Base-by-base conservation (phyloP, 768 basidiomycete genomes). In the Serendipita vermifera region DNA sequence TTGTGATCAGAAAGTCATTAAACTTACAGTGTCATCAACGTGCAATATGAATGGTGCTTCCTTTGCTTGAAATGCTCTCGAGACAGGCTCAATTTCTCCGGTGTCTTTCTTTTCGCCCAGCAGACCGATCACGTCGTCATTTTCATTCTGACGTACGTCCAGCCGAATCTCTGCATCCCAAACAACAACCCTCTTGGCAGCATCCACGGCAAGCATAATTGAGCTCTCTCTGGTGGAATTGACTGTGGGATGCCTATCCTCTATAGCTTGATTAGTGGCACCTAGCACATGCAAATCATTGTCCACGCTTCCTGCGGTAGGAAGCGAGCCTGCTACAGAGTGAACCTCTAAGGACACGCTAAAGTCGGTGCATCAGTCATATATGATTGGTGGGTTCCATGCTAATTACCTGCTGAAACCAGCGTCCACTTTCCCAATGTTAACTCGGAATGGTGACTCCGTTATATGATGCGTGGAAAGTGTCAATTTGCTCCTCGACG, bases 361-460 rank as follows among this genome's bases (percentile, higher is more conserved):
- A 59, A n/a, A 32, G 26, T 15, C 15, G 39, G 56, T 35, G 39
- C 55, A 20, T 27, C 54, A 46, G 9, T 57, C 54, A 13, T 20
- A 33, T 33, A 46, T 22, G 17, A 32, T 22, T 36, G 31, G 15
- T 48, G 36, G 15, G 56, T 46, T 15, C 5, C 32, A 29, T 35
- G 40, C 31, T 32, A 63, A 74, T 58, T 63, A 87, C 85, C 77
- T 77, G 63, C 90, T 87, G 70, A 83, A 79, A 9, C 84, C 82
- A 1, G 87, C 82, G 38, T 82, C 70, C 2, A 89, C 64, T 53
- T 73, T 74, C 3, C 88, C 87, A 24, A 88, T 69, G 57, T 71
- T 80, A 66, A 77, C 82, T 58, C 77, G 79, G 61, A 90, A 87
- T 1, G 89, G 89, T 3, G 77, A 70, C 69, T 91, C 88, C 31